These are phyloP conservation scores for Tetrahymena elliotti DNA, from an alignment of 73 alveolate genomes.

Conservation along the genomic window DNA sequence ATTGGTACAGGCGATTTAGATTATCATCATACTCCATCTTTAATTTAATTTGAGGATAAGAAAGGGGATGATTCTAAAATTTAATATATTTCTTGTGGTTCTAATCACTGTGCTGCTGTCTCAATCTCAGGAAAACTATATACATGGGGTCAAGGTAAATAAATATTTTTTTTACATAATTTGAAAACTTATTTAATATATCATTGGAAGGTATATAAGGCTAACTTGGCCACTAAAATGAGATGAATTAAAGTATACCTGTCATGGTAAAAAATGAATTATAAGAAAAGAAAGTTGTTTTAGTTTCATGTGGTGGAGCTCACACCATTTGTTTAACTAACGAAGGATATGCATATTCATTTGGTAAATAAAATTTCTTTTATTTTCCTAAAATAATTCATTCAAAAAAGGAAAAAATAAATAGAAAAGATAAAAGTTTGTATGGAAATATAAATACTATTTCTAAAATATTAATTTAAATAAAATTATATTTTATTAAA, in stretches of 20 bases:
- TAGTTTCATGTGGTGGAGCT: constrained; percentile 36
- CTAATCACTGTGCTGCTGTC: neutral
- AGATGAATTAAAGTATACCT: constrained; percentile 5
- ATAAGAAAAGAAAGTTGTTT: constrained; percentile 9
- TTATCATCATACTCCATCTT: neutral
- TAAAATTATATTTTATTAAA: neutral
- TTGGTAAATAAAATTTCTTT: neutral
- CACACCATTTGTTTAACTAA: constrained; percentile 35
- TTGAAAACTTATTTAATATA: no score
- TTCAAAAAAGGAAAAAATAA: neutral
- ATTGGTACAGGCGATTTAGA: neutral
- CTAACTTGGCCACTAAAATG: neutral
- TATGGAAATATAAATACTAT: no score
- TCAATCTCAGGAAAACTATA: neutral
- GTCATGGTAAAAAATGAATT: neutral
- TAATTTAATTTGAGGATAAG: neutral
- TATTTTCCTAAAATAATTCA: no score
- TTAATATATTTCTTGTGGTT: neutral
- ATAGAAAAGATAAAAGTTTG: no score
- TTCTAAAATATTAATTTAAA: neutral
- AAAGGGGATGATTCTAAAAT: neutral
- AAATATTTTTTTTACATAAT: neutral
- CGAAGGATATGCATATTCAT: constrained; percentile 40
- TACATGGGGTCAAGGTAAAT: neutral
- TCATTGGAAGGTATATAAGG: neutral